Evolutionary conservation across 2,329 filamentous ascomycete genomes (phyloP).

Genomic region (Phaeosphaeriaceae sp.): DNA sequence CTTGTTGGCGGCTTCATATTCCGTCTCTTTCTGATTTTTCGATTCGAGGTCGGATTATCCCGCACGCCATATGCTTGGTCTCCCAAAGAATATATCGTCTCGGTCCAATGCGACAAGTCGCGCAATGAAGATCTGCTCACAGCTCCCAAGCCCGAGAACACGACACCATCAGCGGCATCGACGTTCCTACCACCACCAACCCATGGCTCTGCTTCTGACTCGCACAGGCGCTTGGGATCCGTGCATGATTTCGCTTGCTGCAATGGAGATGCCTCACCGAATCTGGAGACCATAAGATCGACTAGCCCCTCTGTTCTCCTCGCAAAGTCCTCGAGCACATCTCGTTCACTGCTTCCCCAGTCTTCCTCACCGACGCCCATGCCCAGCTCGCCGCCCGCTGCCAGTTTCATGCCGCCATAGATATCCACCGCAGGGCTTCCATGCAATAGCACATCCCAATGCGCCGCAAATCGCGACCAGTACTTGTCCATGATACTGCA

Average conservation of each 20-base stretch:
- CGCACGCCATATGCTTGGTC: constrained; percentile 84
- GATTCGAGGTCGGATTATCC: constrained; percentile 76
- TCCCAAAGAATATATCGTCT: constrained; percentile 85
- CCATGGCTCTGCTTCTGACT: constrained; percentile 64
- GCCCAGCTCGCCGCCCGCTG: constrained; percentile 88
- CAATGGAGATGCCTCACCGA: constrained; percentile 66
- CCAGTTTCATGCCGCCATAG: constrained; percentile 85
- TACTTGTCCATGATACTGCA: constrained; percentile 77
- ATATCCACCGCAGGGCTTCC: constrained; percentile 85
- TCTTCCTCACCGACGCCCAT: constrained; percentile 96
- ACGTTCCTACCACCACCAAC: constrained; percentile 75
- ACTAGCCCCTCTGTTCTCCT: constrained; percentile 81
- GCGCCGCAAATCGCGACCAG: constrained; percentile 74
- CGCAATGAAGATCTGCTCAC: constrained; percentile 75
- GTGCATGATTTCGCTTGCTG: constrained; percentile 34
- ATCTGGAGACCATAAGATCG: constrained; percentile 87
- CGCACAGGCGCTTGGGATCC: constrained; percentile 28
- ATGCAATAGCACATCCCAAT: constrained; percentile 89
- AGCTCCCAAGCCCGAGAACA: constrained; percentile 83
- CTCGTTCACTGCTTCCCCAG: constrained; percentile 89
- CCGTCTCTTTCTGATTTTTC: constrained; percentile 58
- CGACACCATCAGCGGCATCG: constrained; percentile 77
- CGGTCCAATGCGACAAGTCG: constrained; percentile 84
- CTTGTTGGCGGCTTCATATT: constrained; percentile 28
- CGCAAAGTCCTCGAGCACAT: constrained; percentile 89